A percentile compares a stretch with the other conserved stretches of the same genome.
Conservation (phyloP, 257 asterid species). For the Solanum bulbocastanum region DNA sequence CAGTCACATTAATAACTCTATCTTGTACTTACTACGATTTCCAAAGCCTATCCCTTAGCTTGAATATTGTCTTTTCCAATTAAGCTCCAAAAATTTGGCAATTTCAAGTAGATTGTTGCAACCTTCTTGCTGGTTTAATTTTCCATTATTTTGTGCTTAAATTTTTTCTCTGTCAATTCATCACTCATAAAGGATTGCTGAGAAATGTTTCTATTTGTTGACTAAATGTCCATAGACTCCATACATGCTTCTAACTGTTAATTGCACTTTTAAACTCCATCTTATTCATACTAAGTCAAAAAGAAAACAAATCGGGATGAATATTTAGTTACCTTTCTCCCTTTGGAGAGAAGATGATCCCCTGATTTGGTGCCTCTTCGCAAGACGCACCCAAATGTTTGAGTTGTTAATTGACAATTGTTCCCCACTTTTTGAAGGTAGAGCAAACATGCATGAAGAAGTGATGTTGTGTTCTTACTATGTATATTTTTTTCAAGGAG, state of each 20-base stretch:
- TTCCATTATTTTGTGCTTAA: background rate
- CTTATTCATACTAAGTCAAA: background rate
- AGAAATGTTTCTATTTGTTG: background rate
- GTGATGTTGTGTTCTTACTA: background rate
- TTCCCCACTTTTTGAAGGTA: background rate
- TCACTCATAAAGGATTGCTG: background rate
- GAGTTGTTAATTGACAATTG: background rate
- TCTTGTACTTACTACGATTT: constrained; percentile 8
- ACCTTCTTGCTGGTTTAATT: background rate
- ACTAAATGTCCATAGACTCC: background rate
- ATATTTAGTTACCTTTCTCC: background rate
- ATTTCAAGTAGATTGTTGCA: background rate
- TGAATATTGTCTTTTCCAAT: background rate
- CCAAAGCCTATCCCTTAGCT: background rate
- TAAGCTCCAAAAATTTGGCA: background rate
- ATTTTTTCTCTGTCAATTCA: background rate
- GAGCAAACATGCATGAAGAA: background rate
- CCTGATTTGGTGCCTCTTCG: too few relatives aligned
- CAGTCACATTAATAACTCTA: constrained; percentile 58
- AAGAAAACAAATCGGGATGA: background rate
- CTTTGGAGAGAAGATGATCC: too few relatives aligned
- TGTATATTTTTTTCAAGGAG: background rate
- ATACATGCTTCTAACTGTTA: background rate
- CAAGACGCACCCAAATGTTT: background rate
- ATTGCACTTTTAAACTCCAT: background rate